Base-by-base conservation (phyloP, 768 basidiomycete species). In the Panaeolus papilionaceus region DNA sequence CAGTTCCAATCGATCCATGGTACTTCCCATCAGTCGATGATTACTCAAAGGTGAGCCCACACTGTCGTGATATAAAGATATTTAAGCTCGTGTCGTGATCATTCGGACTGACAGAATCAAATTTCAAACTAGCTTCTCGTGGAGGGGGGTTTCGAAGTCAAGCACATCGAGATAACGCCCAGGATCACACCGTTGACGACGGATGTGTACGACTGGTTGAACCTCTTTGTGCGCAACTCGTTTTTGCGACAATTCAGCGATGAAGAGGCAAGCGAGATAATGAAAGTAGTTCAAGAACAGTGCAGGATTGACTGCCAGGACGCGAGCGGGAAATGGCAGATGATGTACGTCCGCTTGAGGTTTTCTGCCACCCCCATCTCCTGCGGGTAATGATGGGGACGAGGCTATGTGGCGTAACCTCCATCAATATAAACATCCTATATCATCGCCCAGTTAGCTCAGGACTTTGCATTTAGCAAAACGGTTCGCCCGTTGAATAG, bases 1-100 rank as follows among this genome's bases (percentile, higher is more conserved):
- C 93, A 10, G 76, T 78, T 9, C 72, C 77, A 11, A 75, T 88
- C 49, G 94, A 96, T 73, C 94, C 94, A 0, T 95, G 93, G 93
- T 94, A 88, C 79, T 95, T 94, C 74, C 94, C 94, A 4, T 89
- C 89, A 0, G 82, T 83, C 11, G 83, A 86, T 37, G 88, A 92
- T 67, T 94, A 95, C 75, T 78, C 76, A 58, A 80, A 82, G 75
- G 89, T 90, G 73, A 66, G 80, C 68, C 44, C 26, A 12, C 47
- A 37, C 23, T 2, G 33, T 33, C 33, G 5, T 42, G 63, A 26
- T 37, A 66, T 44, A 2, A 47, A 33, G n/a, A 37, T 23, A n/a
- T 20, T 33, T 38, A 54, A 63, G 39, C 45, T 49, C 69, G 47
- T 44, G 68, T 61, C 10, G 47, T 51, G 26, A 58, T 58, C 26